A percentile compares a stretch with the other conserved stretches of the same genome.
Evolutionary conservation across 2,329 filamentous ascomycete genomes (phyloP).

Genomic region (Colletotrichum orchidophilum): DNA sequence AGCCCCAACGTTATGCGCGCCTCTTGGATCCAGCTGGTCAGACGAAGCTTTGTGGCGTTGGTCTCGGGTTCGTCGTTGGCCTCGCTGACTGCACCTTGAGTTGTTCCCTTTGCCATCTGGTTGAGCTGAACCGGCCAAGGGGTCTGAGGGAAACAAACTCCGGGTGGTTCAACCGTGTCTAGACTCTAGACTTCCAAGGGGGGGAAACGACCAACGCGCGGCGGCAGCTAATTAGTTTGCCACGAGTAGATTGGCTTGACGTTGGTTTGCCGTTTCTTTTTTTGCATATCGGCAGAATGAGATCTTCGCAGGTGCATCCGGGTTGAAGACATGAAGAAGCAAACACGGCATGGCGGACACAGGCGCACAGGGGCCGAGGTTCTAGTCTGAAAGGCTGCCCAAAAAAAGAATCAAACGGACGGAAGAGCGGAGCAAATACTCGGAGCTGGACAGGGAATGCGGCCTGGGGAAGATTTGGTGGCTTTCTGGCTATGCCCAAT

Average conservation of each 20-base stretch:
- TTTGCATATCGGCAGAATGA: conserved; percentile 18
- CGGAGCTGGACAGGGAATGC: conserved; percentile 2
- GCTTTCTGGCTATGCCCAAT: conserved; percentile 3
- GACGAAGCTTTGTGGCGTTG: neutral
- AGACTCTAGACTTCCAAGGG: conserved; percentile 3
- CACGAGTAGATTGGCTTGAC: conserved; percentile 18
- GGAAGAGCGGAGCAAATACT: neutral
- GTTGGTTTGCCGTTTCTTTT: neutral
- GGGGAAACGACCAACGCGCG: neutral
- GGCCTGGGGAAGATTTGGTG: conserved; percentile 21
- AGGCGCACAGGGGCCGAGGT: neutral
- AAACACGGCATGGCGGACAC: neutral
- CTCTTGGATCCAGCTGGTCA: neutral
- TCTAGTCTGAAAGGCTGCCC: conserved; percentile 1
- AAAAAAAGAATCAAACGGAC: conserved; percentile 13
- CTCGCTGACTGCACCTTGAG: neutral
- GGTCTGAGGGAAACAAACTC: neutral
- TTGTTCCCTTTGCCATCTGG: neutral
- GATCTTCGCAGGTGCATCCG: neutral
- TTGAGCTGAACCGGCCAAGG: neutral
- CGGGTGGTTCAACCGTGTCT: conserved; percentile 4
- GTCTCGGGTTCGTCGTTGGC: neutral
- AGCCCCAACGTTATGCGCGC: neutral
- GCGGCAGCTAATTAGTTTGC: neutral
- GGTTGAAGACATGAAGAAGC: conserved; percentile 24